Base-by-base conservation (phyloP, 2,329 filamentous ascomycete species). In the Gaeumannomyces sp. region DNA sequence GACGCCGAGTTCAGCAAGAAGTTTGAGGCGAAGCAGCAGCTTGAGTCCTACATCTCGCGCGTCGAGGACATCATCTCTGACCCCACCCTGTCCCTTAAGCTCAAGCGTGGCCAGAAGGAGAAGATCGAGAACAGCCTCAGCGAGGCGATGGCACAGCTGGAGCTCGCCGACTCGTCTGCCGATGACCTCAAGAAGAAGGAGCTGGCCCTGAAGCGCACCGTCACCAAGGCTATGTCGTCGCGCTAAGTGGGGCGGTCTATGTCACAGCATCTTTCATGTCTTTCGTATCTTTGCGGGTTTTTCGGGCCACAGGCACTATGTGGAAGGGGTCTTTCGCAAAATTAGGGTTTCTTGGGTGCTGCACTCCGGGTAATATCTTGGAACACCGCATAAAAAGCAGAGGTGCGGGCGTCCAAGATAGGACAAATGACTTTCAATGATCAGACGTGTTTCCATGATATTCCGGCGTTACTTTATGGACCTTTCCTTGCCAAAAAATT, bases 131-230 rank as follows among this genome's bases (percentile, higher is more conserved):
- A 90, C 76, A 91, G 93, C 72, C 91, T 99, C 73, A 94, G 90
- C 80, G 95, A 99, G 74, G 95, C 95, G 73, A 98, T 99, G 95
- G 91, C 88, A 70, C 90, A 96, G 82, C 91, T 99, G 70, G 95
- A 99, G 88, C 83, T 99, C 76, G 91, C 94, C 80, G 96, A 99
- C 72, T 91, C 92, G 65, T 81, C 83, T 68, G 91, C 93, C 68
- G 96, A 99, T 73, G 95, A 99, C 77, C 85, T 99, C 73, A 98
- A 96, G 92, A 98, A 98, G 92, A 96, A 97, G 89, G 95, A 99
- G 86, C 85, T 99, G 71, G 93, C 93, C 68, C 87, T 99, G 70
- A 99, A 98, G 92, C 87, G 95, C 76, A 87, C 96, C 72, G 93
- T 99, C 74, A 99, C 95, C 81, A 99, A 98, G 90, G 93, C 91